Evolutionary conservation across 2,329 filamentous ascomycete genomes (phyloP).

Genomic region (Hymenoscyphus repandus): DNA sequence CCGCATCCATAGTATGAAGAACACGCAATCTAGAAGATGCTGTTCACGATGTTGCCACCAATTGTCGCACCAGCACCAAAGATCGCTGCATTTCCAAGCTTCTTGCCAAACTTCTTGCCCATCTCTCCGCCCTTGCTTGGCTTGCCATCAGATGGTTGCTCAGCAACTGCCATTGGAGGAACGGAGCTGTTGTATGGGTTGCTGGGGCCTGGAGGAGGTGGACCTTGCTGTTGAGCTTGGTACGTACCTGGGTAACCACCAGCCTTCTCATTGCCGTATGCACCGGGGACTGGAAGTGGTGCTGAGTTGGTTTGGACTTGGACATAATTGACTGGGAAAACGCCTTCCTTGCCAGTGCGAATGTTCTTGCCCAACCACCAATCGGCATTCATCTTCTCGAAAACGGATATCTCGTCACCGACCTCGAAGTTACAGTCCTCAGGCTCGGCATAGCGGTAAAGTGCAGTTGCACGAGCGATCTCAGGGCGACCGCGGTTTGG

Average conservation of each 20-base stretch:
- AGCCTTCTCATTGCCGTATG: conserved; percentile 27
- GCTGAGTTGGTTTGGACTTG: conserved; percentile 50
- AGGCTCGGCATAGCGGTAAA: conserved; percentile 77
- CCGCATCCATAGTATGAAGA: not conserved
- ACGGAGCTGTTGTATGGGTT: conserved; percentile 65
- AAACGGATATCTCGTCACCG: conserved; percentile 74
- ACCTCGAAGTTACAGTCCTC: conserved; percentile 78
- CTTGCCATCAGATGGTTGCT: conserved; percentile 40
- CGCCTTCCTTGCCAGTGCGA: conserved; percentile 78
- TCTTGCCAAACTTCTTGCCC: conserved; percentile 96
- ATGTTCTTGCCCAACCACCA: conserved; percentile 93
- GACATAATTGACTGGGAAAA: conserved; percentile 93
- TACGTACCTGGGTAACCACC: conserved; percentile 21
- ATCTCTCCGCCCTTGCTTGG: conserved; percentile 50
- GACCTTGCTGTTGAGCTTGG: conserved; percentile 15
- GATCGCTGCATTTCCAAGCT: conserved; percentile 77
- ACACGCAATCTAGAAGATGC: conserved; percentile 62
- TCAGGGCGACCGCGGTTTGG: conserved; percentile 37
- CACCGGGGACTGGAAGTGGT: conserved; percentile 32
- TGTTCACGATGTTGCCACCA: conserved; percentile 83
- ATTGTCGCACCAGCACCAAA: conserved; percentile 92
- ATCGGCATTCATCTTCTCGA: conserved; percentile 92
- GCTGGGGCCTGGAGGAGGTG: conserved; percentile 42
- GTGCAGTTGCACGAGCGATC: conserved; percentile 69
- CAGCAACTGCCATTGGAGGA: conserved; percentile 69